Base-by-base conservation (phyloP, 768 basidiomycete genomes). In the Gloeostereum incarnatum region DNA sequence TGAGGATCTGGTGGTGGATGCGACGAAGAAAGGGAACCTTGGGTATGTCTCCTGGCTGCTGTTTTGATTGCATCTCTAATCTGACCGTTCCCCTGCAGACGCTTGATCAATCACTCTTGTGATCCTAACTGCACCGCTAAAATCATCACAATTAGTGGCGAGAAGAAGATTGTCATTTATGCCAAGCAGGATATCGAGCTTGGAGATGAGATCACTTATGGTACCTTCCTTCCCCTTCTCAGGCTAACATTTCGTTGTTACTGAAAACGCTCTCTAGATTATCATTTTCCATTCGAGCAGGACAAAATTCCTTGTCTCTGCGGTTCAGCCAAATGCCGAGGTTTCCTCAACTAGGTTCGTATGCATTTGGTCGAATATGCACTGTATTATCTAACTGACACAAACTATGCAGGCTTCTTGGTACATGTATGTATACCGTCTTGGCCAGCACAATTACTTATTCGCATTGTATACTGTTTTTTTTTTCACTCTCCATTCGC, bases 131-230 rank as follows among this genome's bases (percentile, higher is more conserved):
- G 87, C 53, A 89, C 81, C 7, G 87, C 87, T 30, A 90, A 88
- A 65, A 89, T 88, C 52, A 90, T 89, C 49, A 88, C 84, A 45
- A 88, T 91, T 57, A 91, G 71, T 52, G 81, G 86, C 31, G 87
- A 86, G 63, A 92, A 92, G 72, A 92, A 96, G 74, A 99, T 99
- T 51, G 96, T 99, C 54, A 99, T 99, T 37, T 99, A 99, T 57
- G 96, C 96, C 22, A 96, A 97, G 61, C 78, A 88, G 49, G 87
- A 87, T 49, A 92, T 99, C 51, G 85, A 94, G 49, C 78, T 93
- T 17, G 96, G 96, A 36, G 92, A 96, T 53, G 96, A 99, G 64
- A 94, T 98, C 53, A 96, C 93, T 37, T 94, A 96, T 63, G 89
- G 87, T 89, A 48, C 40, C 81, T 64, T n/a, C 23, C 25, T n/a